These are phyloP conservation scores for Geranium brycei DNA, from an alignment of 345 rosid genomes.

Conservation along the genomic window DNA sequence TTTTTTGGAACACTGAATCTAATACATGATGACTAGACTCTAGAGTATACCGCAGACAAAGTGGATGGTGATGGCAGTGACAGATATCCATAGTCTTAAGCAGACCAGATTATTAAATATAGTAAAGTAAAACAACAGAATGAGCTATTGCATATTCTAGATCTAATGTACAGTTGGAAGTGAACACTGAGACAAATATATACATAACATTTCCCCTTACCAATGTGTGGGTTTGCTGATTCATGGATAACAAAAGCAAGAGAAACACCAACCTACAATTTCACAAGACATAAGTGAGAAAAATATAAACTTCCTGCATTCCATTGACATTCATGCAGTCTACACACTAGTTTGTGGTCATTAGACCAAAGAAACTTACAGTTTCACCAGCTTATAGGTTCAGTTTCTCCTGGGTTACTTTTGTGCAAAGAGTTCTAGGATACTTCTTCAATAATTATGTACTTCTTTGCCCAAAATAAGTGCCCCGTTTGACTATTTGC, in stretches of 20 bases:
- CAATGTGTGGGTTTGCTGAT: constrained; percentile 98
- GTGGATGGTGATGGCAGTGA: too few species aligned
- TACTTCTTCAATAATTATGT: too few species aligned
- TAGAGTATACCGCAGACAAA: too few species aligned
- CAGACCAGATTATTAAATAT: too few species aligned
- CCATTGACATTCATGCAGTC: background rate
- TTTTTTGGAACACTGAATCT: too few species aligned
- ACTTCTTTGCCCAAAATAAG: too few species aligned
- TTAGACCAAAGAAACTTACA: background rate
- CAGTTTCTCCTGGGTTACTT: background rate
- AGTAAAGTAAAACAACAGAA: too few species aligned
- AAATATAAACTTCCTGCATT: background rate
- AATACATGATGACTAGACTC: background rate
- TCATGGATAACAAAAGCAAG: constrained; percentile 97
- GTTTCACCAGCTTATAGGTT: background rate
- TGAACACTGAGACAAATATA: background rate
- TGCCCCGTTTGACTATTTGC: too few species aligned
- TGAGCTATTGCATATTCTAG: too few species aligned
- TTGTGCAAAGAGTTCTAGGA: too few species aligned
- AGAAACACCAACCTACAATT: constrained; percentile 73
- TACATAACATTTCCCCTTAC: constrained; percentile 29
- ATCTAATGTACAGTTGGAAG: background rate
- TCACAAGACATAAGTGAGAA: constrained; percentile 8
- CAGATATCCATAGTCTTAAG: too few species aligned
- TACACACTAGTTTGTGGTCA: constrained; percentile 6